Evolutionary conservation across 768 basidiomycete genomes (phyloP), one percentile per base, ranked within the genome.

Genomic region (Suillus brevipes): DNA sequence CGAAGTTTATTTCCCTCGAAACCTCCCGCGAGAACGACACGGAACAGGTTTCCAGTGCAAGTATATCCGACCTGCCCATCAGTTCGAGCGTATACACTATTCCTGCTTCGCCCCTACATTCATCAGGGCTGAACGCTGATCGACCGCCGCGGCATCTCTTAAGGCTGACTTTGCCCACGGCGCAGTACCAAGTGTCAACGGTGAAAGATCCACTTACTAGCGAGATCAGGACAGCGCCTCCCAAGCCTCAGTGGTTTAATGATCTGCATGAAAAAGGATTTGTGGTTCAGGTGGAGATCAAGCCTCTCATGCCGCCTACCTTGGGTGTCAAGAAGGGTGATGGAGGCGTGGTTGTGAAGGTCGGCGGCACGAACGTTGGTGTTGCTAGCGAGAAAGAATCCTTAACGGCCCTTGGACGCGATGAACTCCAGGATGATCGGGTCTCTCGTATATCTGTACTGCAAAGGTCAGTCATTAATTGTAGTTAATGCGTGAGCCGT

Each of bases 161-260:
- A 16, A 83, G 92, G 58, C 70, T 98, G 60, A 86, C 84, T 45
- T 77, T 97, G 20, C 95, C 95, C 3, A 97, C 94, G 2, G 89
- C 92, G 23, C 90, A 89, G 66, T 93, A 88, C 72, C 87, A 89
- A 73, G 84, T 88, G 53, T 85, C 89, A 38, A 89, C 90, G 3
- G 84, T 96, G 42, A 80, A 84, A 57, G 93, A 97, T 75, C 95
- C 95, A 12, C 78, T 97, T 66, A 91, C 90, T 31, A 90, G 89
- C 18, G 86, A 89, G 77, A 82, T 80, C 62, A 83, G 83, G 53
- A 80, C 79, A 20, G 84, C 87, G 6, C 85, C 86, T 64, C 79
- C 83, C 42, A 88, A 85, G 67, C 92, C 95, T 9, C 78, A 78
- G 53, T 97, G 96, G 95, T 78, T 92, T 62, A 70, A 82, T 25